These are phyloP conservation scores for Aureobasidium musti DNA, from an alignment of 2,329 filamentous ascomycete genomes.

Conservation along the genomic window DNA sequence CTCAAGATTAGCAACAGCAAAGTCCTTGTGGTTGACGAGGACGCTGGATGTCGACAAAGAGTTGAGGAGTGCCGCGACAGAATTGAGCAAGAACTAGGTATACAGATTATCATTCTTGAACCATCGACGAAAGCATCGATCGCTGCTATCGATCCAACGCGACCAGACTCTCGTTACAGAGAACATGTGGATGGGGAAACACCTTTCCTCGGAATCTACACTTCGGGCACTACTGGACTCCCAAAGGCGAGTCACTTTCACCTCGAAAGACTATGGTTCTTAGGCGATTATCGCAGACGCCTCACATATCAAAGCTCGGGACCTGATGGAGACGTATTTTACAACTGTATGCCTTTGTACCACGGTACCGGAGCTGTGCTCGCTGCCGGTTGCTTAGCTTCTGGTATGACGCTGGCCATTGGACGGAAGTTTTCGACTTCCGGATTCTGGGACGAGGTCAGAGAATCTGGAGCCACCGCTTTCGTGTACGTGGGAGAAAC, in stretches of 20 bases:
- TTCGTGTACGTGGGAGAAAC: conserved; percentile 81
- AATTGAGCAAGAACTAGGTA: conserved; percentile 56
- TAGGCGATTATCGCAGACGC: conserved; percentile 38
- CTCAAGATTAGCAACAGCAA: conserved; percentile 45
- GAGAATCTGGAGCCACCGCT: conserved; percentile 66
- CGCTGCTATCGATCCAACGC: conserved; percentile 50
- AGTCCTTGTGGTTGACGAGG: conserved; percentile 51
- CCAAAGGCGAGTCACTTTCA: conserved; percentile 70
- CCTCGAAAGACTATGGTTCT: conserved; percentile 49
- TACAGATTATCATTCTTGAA: conserved; percentile 59
- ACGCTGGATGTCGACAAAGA: conserved; percentile 55
- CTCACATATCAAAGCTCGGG: conserved; percentile 44
- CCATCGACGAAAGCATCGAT: conserved; percentile 52
- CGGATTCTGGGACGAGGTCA: conserved; percentile 71
- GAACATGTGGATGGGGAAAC: conserved; percentile 54
- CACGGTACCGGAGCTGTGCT: conserved; percentile 71
- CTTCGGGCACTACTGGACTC: conserved; percentile 65
- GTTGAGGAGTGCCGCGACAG: conserved; percentile 55
- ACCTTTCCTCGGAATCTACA: conserved; percentile 69
- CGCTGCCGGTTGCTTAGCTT: conserved; percentile 49
- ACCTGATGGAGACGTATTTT: conserved; percentile 62
- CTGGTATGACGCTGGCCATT: conserved; percentile 61
- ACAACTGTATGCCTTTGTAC: conserved; percentile 76
- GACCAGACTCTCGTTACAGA: conserved; percentile 60
- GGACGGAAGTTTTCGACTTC: conserved; percentile 68